Base-by-base conservation (phyloP, 192 early-diverging fungal genomes). In the Coemansia sp. region DNA sequence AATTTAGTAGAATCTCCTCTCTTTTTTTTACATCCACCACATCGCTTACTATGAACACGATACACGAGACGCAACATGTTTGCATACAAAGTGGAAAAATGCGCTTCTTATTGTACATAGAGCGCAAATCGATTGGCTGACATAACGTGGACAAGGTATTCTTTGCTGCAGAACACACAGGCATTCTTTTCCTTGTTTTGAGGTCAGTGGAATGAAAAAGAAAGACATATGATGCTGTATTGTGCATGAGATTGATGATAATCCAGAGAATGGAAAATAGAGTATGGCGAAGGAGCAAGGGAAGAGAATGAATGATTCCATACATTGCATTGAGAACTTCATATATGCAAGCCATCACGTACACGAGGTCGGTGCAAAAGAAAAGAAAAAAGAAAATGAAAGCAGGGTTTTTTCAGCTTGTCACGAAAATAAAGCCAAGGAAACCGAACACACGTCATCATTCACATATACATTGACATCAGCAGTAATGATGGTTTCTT, bases 271-370 rank as follows among this genome's bases (percentile, higher is more conserved):
- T 39, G 48, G 37, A 46, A 34, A 57, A 21, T 12, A 29, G 34
- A 52, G 9, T 16, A 48, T 10, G 46, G 4, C 5, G 21, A 4
- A 10, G 46, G 21, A n/a, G 46, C 46, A 29, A 31, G 26, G 25
- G 18, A 34, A 26, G 60, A 18, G 28, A 61, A 42, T 42, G 39
- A 13, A 13, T 42, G 39, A 42, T 42, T 42, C 35, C 18, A 30
- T 21, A 58, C 7, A 7, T 37, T 51, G 34, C 43, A 67, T 67
- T 46, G 45, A 64, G 68, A 63, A 77, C 31, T 71, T 65, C 63
- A 77, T 77, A 68, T 77, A 77, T 72, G 75, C 69, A 77, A 30
- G 60, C 56, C 28, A 40, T 59, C 64, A 61, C 33, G 42, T 18
- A 23, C 46, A 51, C 39, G 31, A 48, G 43, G 18, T 21, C 20